Conservation (phyloP, 768 basidiomycete species). For the Strobilomyces confusus region DNA sequence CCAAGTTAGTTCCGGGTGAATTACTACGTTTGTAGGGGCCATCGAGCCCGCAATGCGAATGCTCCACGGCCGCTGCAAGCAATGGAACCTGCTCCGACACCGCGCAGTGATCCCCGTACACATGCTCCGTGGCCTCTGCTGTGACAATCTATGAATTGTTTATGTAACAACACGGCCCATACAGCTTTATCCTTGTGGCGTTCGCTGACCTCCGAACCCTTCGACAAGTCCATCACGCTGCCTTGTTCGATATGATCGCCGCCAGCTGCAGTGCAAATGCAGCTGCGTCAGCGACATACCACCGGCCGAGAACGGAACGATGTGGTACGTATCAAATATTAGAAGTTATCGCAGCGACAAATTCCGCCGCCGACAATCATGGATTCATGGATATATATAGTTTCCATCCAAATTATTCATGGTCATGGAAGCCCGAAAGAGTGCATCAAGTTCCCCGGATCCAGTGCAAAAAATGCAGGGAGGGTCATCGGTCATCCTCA, state of each 20-base stretch:
- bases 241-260: conserved; percentile 14
- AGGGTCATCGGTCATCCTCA: conserved; percentile 2
- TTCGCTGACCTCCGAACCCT: background rate
- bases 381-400: no score
- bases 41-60: conserved; percentile 19
- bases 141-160: background rate
- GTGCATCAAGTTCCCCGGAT: background rate
- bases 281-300: background rate
- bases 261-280: background rate
- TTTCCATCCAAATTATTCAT: background rate
- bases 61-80: conserved; percentile 15
- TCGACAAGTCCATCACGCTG: background rate
- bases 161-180: conserved; percentile 12
- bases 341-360: background rate
- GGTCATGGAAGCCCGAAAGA: background rate
- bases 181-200: conserved; percentile 12
- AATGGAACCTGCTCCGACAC: conserved; percentile 8
- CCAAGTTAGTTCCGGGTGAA: conserved; percentile 8
- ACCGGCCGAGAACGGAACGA: background rate
- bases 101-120: conserved; percentile 6
- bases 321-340: background rate
- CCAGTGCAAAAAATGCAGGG: background rate
- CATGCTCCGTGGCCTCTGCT: conserved; percentile 15
- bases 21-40: background rate
- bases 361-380: background rate